Percentiles rank a stretch among this genome's conserved stretches.
Conservation (phyloP, 2,329 filamentous ascomycete species). For the Thelonectria blattea region DNA sequence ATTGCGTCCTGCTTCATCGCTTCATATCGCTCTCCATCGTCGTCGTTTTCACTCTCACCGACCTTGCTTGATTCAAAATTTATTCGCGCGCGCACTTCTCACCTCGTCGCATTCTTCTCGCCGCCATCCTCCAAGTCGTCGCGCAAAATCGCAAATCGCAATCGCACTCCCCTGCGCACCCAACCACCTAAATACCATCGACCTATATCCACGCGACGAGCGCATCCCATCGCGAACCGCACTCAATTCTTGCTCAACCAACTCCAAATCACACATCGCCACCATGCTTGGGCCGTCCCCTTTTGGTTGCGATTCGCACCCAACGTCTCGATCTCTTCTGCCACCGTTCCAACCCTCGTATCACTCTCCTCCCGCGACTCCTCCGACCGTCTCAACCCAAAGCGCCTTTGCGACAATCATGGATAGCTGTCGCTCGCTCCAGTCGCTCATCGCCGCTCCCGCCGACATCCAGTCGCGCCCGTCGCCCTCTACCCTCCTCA, state of each 20-base stretch:
- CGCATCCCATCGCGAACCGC: background rate
- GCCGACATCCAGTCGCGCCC: constrained; percentile 46
- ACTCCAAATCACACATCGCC: constrained; percentile 13
- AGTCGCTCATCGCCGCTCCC: constrained; percentile 57
- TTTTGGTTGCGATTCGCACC: constrained; percentile 62
- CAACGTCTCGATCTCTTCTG: constrained; percentile 49
- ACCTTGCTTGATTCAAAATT: background rate
- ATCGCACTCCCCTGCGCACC: constrained; percentile 31
- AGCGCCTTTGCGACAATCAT: constrained; percentile 61
- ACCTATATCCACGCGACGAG: constrained; percentile 14
- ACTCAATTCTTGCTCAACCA: background rate
- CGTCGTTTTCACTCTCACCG: background rate
- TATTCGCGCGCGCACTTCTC: background rate
- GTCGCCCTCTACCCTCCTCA: constrained; percentile 52
- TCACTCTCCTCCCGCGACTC: constrained; percentile 65
- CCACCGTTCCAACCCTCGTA: constrained; percentile 60
- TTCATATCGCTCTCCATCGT: constrained; percentile 1
- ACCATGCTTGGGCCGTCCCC: constrained; percentile 66
- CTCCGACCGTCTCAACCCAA: constrained; percentile 54
- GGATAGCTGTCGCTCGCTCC: constrained; percentile 65
- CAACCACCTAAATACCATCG: constrained; percentile 2
- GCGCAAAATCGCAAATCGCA: constrained; percentile 24
- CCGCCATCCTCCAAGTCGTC: background rate
- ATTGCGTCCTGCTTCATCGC: background rate
- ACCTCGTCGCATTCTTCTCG: background rate